These are phyloP conservation scores for Rutstroemia sp. DNA, from an alignment of 2,329 filamentous ascomycete genomes.

Conservation along the genomic window DNA sequence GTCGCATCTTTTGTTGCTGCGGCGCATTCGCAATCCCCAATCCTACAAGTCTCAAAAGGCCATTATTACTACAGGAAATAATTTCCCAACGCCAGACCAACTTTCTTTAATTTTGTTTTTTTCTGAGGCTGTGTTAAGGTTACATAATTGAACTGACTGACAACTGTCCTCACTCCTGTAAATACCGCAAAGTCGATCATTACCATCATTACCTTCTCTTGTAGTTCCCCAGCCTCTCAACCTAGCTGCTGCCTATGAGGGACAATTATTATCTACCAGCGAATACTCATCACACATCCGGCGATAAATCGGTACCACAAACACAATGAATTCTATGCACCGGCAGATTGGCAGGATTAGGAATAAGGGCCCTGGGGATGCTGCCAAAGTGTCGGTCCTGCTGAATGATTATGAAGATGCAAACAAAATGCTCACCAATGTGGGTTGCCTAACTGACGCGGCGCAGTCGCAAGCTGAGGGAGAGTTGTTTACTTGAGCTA, in stretches of 20 bases:
- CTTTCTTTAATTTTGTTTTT: conserved; percentile 1
- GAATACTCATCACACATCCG: not conserved
- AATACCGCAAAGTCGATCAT: not conserved
- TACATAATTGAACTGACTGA: not conserved
- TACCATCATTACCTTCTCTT: not conserved
- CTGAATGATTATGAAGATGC: conserved; percentile 76
- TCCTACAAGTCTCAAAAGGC: not conserved
- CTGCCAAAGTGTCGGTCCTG: conserved; percentile 66
- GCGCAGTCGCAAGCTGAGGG: not conserved
- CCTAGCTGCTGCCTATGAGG: not conserved
- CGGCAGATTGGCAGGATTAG: conserved; percentile 67
- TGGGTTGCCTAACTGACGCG: conserved; percentile 32
- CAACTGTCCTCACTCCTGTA: not conserved
- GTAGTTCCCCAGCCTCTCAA: not conserved
- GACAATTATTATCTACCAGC: not conserved
- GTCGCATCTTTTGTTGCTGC: too few relatives aligned
- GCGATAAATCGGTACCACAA: conserved; percentile 7
- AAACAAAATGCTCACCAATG: conserved; percentile 65
- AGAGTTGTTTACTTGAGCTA: not conserved
- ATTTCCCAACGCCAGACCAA: not conserved
- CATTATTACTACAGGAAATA: not conserved
- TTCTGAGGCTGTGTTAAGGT: not conserved
- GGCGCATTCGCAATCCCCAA: too few relatives aligned
- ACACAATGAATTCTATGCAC: conserved; percentile 63
- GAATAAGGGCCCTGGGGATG: conserved; percentile 61